phyloP scores from a whole-genome alignment of 352 stramenopile genomes.

The Globisporangium splendens region DNA sequence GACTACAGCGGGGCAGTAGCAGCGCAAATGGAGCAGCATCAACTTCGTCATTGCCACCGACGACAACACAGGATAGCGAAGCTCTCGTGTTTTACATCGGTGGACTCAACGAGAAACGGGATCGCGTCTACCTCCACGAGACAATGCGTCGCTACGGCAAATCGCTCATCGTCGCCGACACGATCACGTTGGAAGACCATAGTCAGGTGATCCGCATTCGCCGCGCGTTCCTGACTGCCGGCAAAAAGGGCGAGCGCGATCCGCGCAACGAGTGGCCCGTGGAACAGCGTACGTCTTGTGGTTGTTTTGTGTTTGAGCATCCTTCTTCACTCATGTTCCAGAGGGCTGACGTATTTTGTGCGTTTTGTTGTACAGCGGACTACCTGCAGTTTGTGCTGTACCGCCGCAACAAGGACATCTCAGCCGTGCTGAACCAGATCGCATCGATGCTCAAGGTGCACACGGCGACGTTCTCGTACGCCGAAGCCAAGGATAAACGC shows the following conservation, averaged over 20 bases:
- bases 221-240: constrained; percentile 25
- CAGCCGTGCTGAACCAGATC: constrained; percentile 79
- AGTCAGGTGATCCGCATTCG: constrained; percentile 73
- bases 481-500: constrained; percentile 97
- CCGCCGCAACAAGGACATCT: constrained; percentile 97
- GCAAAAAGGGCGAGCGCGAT: constrained; percentile 54
- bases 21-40: neutral
- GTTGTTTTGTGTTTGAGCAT: too few species aligned
- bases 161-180: constrained; percentile 81
- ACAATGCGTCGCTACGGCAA: constrained; percentile 83
- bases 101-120: constrained; percentile 83
- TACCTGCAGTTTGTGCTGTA: constrained; percentile 96
- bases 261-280: constrained; percentile 64
- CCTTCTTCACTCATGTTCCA: constrained; percentile 1
- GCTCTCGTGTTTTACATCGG: constrained; percentile 70
- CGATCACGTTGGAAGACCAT: constrained; percentile 79
- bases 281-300: constrained; percentile 58
- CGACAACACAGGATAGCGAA: constrained; percentile 18
- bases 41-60: constrained; percentile 4
- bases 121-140: constrained; percentile 88
- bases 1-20: neutral
- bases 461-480: constrained; percentile 85
- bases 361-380: constrained; percentile 55
- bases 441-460: constrained; percentile 69
- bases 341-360: neutral